Percentiles rank a stretch among this genome's conserved stretches.
Conservation (phyloP, 257 asterid species). For the Solanum paucissectum region DNA sequence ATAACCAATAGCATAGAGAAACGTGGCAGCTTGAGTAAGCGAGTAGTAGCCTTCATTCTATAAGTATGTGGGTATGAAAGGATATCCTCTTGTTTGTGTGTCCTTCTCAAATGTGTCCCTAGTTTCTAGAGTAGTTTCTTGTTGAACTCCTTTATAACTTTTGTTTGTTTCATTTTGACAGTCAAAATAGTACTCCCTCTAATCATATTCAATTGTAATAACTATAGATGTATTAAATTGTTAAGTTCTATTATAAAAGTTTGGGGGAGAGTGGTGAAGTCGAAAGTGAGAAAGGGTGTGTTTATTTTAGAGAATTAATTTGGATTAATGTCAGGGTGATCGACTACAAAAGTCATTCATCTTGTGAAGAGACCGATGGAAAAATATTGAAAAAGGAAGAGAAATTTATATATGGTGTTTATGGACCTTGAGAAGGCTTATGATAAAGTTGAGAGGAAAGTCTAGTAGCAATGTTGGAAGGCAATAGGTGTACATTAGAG, state of each 20-base stretch:
- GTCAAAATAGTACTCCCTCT: background rate
- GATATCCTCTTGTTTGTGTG: background rate
- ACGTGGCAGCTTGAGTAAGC: background rate
- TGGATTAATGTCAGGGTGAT: no score
- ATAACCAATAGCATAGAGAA: background rate
- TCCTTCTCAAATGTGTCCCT: background rate
- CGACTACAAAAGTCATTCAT: no score
- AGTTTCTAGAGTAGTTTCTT: background rate
- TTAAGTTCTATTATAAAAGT: background rate
- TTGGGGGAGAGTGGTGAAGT: no score
- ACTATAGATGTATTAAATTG: background rate
- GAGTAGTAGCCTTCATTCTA: background rate
- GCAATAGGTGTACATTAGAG: no score
- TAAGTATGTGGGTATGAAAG: background rate
- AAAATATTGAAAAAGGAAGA: no score
- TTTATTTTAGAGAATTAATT: no score
- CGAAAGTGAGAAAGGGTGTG: no score
- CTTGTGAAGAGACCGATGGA: rapidly evolving
- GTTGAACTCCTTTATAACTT: background rate
- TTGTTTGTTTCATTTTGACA: background rate
- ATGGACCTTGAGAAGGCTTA: no score
- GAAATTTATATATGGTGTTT: rapidly evolving
- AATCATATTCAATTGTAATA: no score
- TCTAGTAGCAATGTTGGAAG: rapidly evolving
- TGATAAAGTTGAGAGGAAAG: no score